Conservation (phyloP, 257 asterid genomes). For the Solanum dulcamara region DNA sequence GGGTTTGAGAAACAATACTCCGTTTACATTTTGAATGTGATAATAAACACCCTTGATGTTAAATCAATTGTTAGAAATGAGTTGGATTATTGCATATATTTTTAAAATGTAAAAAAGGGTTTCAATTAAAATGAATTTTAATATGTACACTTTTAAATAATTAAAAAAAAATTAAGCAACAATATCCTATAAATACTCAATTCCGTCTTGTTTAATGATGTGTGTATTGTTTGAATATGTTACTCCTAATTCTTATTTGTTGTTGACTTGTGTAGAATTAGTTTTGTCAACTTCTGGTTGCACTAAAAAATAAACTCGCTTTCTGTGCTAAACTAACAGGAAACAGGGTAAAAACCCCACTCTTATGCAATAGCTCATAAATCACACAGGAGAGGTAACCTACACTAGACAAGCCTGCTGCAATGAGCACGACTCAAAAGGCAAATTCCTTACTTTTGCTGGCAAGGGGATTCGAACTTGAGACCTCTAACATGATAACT, state of each 20-base stretch:
- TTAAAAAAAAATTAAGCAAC: too few relatives aligned
- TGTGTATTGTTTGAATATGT: not conserved
- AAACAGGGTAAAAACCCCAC: too few relatives aligned
- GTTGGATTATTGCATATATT: not conserved
- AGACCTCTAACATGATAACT: too few relatives aligned
- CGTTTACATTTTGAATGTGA: not conserved
- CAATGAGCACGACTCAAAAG: too few relatives aligned
- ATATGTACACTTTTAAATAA: not conserved
- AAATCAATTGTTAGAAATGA: not conserved
- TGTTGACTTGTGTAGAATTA: not conserved
- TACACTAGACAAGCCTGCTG: too few relatives aligned
- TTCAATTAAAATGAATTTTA: not conserved
- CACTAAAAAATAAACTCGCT: not conserved
- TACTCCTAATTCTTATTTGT: not conserved
- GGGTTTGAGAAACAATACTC: not conserved
- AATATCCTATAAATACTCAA: too few relatives aligned
- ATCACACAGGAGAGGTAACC: too few relatives aligned
- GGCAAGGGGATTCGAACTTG: too few relatives aligned
- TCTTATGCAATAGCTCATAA: too few relatives aligned
- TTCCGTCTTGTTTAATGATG: not conserved
- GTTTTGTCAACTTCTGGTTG: not conserved
- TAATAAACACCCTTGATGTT: not conserved
- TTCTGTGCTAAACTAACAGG: conserved; percentile 22
- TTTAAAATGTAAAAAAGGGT: not conserved
- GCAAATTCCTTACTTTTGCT: too few relatives aligned